phyloP scores from a whole-genome alignment of 23 red algal genomes.

The Gracilaria domingensis region DNA sequence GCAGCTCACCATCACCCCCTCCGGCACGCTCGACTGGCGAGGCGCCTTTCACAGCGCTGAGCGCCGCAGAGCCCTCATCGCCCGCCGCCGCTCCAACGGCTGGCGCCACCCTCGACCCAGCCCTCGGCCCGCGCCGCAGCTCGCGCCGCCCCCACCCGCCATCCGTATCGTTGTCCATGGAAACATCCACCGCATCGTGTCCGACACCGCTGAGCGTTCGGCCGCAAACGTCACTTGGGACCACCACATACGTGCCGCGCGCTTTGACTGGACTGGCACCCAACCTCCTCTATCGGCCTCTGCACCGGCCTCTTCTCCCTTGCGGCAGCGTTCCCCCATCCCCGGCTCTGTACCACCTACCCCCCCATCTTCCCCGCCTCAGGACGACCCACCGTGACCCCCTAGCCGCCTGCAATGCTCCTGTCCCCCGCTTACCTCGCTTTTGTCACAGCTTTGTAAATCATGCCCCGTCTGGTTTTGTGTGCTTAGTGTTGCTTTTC shows the following conservation, averaged over 20 bases:
- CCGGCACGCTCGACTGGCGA: conserved; percentile 63
- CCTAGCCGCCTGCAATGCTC: neutral
- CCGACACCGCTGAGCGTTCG: conserved; percentile 27
- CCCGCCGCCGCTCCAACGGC: conserved; percentile 12
- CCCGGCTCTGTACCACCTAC: neutral
- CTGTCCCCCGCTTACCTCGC: neutral
- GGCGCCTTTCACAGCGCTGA: conserved; percentile 45
- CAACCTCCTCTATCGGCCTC: conserved; percentile 31
- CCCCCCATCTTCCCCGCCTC: neutral
- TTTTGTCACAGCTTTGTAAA: neutral
- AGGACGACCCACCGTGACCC: neutral
- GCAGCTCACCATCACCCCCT: conserved; percentile 36
- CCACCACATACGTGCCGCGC: conserved; percentile 23
- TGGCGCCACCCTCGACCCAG: neutral
- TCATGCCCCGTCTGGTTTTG: neutral
- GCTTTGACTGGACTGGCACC: conserved; percentile 47
- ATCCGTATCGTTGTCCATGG: conserved; percentile 32
- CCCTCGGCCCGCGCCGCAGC: neutral
- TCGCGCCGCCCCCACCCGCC: neutral
- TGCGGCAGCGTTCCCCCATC: neutral
- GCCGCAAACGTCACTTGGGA: conserved; percentile 56
- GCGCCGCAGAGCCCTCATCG: conserved; percentile 19
- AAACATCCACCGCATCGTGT: conserved; percentile 47
- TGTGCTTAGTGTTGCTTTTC: neutral
- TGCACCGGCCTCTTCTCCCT: neutral